Percentiles rank a stretch among this genome's conserved stretches.
These are phyloP conservation scores for Phytophthora lateralis DNA, from an alignment of 352 stramenopile species.

Conservation along the genomic window DNA sequence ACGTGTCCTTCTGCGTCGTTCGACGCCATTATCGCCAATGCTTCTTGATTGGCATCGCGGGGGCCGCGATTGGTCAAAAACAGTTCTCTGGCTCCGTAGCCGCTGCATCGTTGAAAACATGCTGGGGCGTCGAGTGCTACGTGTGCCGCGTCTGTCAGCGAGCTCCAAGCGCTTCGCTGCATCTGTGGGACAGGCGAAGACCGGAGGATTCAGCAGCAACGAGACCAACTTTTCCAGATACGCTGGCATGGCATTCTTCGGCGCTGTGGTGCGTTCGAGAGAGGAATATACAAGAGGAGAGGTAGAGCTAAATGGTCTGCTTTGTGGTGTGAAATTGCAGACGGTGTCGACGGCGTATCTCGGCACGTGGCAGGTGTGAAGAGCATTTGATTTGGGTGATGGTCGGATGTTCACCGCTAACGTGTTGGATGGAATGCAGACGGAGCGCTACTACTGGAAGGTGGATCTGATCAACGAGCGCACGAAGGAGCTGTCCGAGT, in stretches of 20 bases:
- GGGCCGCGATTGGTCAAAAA: constrained; percentile 22
- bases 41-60: constrained; percentile 18
- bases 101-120: constrained; percentile 17
- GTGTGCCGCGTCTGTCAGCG: constrained; percentile 21
- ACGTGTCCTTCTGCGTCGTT: constrained; percentile 63
- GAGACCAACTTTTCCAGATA: constrained; percentile 83
- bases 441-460: constrained; percentile 90
- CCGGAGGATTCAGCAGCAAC: constrained; percentile 4
- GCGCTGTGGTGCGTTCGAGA: constrained; percentile 62
- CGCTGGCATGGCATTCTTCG: constrained; percentile 86
- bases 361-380: constrained; percentile 76
- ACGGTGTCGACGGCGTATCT: constrained; percentile 76
- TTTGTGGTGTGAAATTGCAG: constrained; percentile 31
- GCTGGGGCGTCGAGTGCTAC: constrained; percentile 28
- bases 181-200: constrained; percentile 28
- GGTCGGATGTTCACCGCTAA: constrained; percentile 1
- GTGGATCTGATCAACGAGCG: constrained; percentile 86
- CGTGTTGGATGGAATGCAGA: constrained; percentile 41
- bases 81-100: background rate
- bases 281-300: background rate
- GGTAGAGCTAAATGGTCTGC: constrained; percentile 1
- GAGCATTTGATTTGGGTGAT: background rate
- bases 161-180: constrained; percentile 35
- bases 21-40: constrained; percentile 32
- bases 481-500: constrained; percentile 72